Percentiles rank a stretch among this genome's conserved stretches.
These are phyloP conservation scores for Anaeramoeba flamelloides DNA, from an alignment of 78 protist species.

Conservation along the genomic window DNA sequence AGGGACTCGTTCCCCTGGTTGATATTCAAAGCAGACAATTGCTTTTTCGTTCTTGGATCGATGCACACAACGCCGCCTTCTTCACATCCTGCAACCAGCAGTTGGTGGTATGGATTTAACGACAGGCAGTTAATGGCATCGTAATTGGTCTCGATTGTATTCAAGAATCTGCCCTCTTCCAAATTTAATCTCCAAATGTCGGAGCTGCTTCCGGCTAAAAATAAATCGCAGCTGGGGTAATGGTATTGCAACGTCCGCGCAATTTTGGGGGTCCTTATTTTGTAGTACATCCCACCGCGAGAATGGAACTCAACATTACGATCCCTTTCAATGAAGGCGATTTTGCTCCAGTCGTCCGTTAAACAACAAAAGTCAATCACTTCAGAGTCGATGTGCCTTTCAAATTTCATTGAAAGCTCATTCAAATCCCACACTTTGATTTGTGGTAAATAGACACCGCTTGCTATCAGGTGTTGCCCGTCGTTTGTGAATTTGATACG, in stretches of 20 bases:
- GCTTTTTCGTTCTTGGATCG: background rate
- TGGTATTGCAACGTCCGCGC: slow-evolving; percentile 74
- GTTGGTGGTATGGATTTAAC: slow-evolving; percentile 30
- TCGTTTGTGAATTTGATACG: slow-evolving; percentile 43
- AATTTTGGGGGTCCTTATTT: slow-evolving; percentile 49
- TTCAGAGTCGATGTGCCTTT: slow-evolving; percentile 58
- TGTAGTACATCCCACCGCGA: slow-evolving; percentile 54
- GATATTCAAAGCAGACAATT: background rate
- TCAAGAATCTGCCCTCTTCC: slow-evolving; percentile 64
- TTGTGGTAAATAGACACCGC: slow-evolving; percentile 72
- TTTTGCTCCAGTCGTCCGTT: slow-evolving; percentile 72
- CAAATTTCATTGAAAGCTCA: slow-evolving; percentile 62
- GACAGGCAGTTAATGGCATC: slow-evolving; percentile 32
- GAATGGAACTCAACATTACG: slow-evolving; percentile 77
- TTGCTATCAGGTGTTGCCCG: slow-evolving; percentile 45
- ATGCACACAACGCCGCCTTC: background rate
- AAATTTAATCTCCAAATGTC: slow-evolving; percentile 55
- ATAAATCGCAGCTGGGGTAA: slow-evolving; percentile 43
- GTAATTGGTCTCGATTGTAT: slow-evolving; percentile 31
- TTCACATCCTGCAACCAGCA: slow-evolving; percentile 31
- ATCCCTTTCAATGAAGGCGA: slow-evolving; percentile 50
- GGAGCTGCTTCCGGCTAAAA: slow-evolving; percentile 18
- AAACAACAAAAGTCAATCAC: slow-evolving; percentile 27
- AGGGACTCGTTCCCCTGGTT: background rate
- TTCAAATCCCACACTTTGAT: slow-evolving; percentile 56